Evolutionary conservation across 495 filamentous ascomycete species (phyloP).

Genomic region (Penicillium canariense): DNA sequence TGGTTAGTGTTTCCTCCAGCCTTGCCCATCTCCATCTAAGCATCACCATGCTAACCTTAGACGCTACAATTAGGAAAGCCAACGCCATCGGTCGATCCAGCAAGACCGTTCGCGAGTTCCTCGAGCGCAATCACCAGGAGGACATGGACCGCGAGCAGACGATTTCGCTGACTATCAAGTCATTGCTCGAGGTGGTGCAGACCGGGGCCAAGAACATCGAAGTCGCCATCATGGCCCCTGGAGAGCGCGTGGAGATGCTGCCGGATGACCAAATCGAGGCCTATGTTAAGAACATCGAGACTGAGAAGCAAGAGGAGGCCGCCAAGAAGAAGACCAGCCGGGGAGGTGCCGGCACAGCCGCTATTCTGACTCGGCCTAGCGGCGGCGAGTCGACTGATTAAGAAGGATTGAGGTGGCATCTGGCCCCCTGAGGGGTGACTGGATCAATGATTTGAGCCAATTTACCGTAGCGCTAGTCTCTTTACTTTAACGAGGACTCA

Average conservation of each 20-base stretch:
- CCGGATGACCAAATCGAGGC: slow-evolving; percentile 91
- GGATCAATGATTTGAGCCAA: slow-evolving; percentile 22
- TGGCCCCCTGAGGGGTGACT: slow-evolving; percentile 3
- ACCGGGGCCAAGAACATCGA: slow-evolving; percentile 99
- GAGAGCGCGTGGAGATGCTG: slow-evolving; percentile 88
- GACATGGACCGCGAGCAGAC: slow-evolving; percentile 95
- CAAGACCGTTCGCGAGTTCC: slow-evolving; percentile 97
- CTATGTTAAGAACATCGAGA: slow-evolving; percentile 97
- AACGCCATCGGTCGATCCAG: slow-evolving; percentile 97
- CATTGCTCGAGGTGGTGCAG: slow-evolving; percentile 94
- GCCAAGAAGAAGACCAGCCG: slow-evolving; percentile 91
- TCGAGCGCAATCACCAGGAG: slow-evolving; percentile 96
- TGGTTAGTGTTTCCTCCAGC: slow-evolving; percentile 59
- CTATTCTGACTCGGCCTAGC: slow-evolving; percentile 70
- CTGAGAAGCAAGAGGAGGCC: slow-evolving; percentile 98
- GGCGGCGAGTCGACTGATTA: slow-evolving; percentile 42
- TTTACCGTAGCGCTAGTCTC: slow-evolving; percentile 33
- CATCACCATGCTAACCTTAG: slow-evolving; percentile 2
- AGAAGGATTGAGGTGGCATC: slow-evolving; percentile 4
- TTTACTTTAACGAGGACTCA: slow-evolving; percentile 23
- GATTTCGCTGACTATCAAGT: slow-evolving; percentile 97
- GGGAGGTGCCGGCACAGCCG: slow-evolving; percentile 71
- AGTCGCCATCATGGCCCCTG: slow-evolving; percentile 98
- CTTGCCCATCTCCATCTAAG: neutral
- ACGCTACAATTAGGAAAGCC: slow-evolving; percentile 72